These are phyloP conservation scores for Solanum dulcamara DNA, from an alignment of 257 asterid species.

Conservation along the genomic window DNA sequence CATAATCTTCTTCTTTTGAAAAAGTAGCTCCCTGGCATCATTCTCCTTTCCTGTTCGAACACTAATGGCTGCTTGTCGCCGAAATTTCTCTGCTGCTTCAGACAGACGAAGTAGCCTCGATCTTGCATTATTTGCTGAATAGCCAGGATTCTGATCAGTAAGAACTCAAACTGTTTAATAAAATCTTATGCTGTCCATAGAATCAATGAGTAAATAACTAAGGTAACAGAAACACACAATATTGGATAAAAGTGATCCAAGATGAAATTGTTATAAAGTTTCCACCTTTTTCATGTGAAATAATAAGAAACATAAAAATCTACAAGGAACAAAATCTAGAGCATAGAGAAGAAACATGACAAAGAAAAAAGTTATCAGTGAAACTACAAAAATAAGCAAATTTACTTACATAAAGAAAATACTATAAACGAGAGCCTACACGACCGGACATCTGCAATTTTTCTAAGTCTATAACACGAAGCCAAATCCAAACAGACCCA, in stretches of 20 bases:
- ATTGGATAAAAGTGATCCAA: neutral
- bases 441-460: neutral
- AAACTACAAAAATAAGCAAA: neutral
- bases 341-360: neutral
- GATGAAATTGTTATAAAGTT: neutral
- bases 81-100: slow-evolving; percentile 87
- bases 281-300: neutral
- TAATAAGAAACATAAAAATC: neutral
- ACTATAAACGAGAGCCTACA: neutral
- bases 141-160: slow-evolving; percentile 4
- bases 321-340: neutral
- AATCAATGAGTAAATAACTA: neutral
- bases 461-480: neutral
- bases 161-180: slow-evolving; percentile 2
- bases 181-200: neutral
- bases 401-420: neutral
- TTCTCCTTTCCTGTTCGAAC: slow-evolving; percentile 67
- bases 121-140: slow-evolving; percentile 73
- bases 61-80: slow-evolving; percentile 60
- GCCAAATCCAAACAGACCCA: too few species aligned
- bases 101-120: slow-evolving; percentile 70
- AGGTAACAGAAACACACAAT: neutral
- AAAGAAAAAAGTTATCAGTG: neutral
- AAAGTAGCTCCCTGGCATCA: slow-evolving; percentile 69
- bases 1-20: slow-evolving; percentile 82